Conservation (phyloP, 2,329 filamentous ascomycete genomes). For the Teratosphaeriaceae sp. region DNA sequence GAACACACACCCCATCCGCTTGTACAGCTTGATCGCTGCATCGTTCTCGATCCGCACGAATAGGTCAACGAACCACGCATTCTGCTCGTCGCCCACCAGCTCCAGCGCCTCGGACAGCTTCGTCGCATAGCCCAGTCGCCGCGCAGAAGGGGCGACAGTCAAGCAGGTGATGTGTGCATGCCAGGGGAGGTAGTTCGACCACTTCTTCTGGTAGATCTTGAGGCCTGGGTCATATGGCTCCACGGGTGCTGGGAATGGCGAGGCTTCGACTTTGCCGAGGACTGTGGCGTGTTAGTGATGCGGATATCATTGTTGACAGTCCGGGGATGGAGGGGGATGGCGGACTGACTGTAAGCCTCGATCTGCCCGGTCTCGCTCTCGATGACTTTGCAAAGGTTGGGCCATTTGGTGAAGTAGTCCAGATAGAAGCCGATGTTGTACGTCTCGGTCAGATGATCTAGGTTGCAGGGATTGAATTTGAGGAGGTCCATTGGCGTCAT, state of each 20-base stretch:
- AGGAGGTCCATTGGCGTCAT: slow-evolving; percentile 82
- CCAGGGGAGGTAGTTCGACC: slow-evolving; percentile 85
- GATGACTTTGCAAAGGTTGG: slow-evolving; percentile 85
- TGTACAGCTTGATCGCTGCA: slow-evolving; percentile 82
- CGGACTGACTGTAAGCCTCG: slow-evolving; percentile 76
- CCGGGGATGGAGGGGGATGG: not conserved
- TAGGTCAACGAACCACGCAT: slow-evolving; percentile 92
- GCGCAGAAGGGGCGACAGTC: slow-evolving; percentile 80
- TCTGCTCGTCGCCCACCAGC: slow-evolving; percentile 68
- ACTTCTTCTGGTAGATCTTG: slow-evolving; percentile 32
- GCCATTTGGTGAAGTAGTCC: slow-evolving; percentile 94
- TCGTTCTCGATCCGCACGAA: slow-evolving; percentile 87
- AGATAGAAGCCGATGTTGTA: slow-evolving; percentile 95
- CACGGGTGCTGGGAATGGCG: slow-evolving; percentile 63
- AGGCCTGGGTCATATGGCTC: slow-evolving; percentile 58
- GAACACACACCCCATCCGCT: slow-evolving; percentile 70
- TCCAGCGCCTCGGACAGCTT: slow-evolving; percentile 77
- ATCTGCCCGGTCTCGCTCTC: slow-evolving; percentile 83
- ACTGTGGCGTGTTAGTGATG: slow-evolving; percentile 61
- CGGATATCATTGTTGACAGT: not conserved
- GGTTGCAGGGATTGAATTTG: slow-evolving; percentile 87
- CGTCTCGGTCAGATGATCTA: slow-evolving; percentile 95
- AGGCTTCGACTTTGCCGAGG: slow-evolving; percentile 91
- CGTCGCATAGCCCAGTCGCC: slow-evolving; percentile 79
- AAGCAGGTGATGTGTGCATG: slow-evolving; percentile 96